phyloP scores from a whole-genome alignment of 305 asterid genomes.

The Ilex paraguariensis region DNA sequence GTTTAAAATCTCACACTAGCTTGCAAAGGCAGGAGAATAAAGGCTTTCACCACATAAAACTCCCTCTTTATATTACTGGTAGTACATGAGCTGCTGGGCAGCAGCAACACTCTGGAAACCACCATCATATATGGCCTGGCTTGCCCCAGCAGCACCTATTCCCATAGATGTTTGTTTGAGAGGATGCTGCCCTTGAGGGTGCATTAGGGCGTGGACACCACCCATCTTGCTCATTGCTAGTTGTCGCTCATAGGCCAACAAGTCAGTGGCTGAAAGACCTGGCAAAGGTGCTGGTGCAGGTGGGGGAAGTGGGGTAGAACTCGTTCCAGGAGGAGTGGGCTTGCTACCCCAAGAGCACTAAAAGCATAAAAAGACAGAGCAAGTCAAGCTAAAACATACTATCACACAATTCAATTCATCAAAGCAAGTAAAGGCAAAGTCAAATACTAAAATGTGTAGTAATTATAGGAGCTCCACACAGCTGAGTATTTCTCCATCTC shows the following conservation, averaged over 20 bases:
- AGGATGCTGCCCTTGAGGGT: slow-evolving; percentile 65
- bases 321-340: slow-evolving; percentile 81
- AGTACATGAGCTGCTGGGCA: slow-evolving; percentile 89
- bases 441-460: too few species aligned
- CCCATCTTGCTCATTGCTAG: slow-evolving; percentile 76
- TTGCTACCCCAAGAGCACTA: slow-evolving; percentile 99
- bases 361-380: slow-evolving; percentile 33
- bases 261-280: slow-evolving; percentile 54
- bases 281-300: slow-evolving; percentile 61
- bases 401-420: background rate
- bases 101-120: slow-evolving; percentile 63
- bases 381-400: background rate
- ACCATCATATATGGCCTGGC: slow-evolving; percentile 88
- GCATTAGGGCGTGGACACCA: slow-evolving; percentile 60
- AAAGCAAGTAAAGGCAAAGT: too few species aligned
- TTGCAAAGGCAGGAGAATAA: background rate
- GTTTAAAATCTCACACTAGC: slow-evolving; percentile 2
- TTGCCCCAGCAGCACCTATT: slow-evolving; percentile 63
- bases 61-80: slow-evolving; percentile 40
- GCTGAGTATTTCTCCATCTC: too few species aligned
- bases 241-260: slow-evolving; percentile 76
- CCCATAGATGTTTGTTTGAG: slow-evolving; percentile 68
- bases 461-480: too few species aligned
- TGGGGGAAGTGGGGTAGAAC: slow-evolving; percentile 83
- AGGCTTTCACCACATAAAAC: background rate